phyloP scores from a whole-genome alignment of 495 filamentous ascomycete genomes.

The Diplogelasinospora grovesii region DNA sequence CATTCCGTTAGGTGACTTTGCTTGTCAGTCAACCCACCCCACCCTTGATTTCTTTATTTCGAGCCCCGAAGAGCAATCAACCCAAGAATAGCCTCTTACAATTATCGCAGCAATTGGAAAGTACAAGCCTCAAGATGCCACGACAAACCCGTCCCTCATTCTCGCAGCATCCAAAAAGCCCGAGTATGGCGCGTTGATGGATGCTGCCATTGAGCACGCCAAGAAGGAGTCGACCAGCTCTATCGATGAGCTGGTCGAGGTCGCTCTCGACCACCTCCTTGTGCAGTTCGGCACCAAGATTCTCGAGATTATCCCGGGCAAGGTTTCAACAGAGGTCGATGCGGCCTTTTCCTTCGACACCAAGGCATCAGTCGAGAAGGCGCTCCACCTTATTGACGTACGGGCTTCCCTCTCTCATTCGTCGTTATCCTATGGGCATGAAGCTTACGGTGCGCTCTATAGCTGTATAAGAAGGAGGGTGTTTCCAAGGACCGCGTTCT shows the following conservation, averaged over 20 bases:
- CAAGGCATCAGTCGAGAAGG: slow-evolving; percentile 88
- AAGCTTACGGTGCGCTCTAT: no score
- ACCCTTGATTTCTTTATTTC: neutral
- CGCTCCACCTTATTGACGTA: slow-evolving; percentile 94
- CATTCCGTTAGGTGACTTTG: slow-evolving; percentile 61
- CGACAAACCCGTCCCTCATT: slow-evolving; percentile 98
- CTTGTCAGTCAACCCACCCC: slow-evolving; percentile 49
- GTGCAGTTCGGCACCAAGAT: slow-evolving; percentile 98
- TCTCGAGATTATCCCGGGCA: slow-evolving; percentile 91
- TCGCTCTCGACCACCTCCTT: slow-evolving; percentile 83
- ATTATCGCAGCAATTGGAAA: slow-evolving; percentile 78
- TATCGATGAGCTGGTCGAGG: slow-evolving; percentile 71
- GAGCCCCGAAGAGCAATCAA: slow-evolving; percentile 11
- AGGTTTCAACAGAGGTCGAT: slow-evolving; percentile 98
- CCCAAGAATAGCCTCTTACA: slow-evolving; percentile 24
- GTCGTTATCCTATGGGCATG: no score
- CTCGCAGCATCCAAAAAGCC: slow-evolving; percentile 96
- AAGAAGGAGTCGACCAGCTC: slow-evolving; percentile 63
- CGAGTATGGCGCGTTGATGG: slow-evolving; percentile 90
- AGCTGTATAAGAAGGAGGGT: slow-evolving; percentile 90
- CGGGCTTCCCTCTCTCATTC: slow-evolving; percentile 11
- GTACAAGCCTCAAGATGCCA: slow-evolving; percentile 99
- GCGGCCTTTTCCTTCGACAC: slow-evolving; percentile 94
- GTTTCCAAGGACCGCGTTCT: slow-evolving; percentile 89
- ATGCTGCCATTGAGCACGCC: slow-evolving; percentile 76